A percentile compares a stretch with the other conserved stretches of the same genome.
Conservation (phyloP, 2,329 filamentous ascomycete genomes). For the Sporothrix pseudoabietina region DNA sequence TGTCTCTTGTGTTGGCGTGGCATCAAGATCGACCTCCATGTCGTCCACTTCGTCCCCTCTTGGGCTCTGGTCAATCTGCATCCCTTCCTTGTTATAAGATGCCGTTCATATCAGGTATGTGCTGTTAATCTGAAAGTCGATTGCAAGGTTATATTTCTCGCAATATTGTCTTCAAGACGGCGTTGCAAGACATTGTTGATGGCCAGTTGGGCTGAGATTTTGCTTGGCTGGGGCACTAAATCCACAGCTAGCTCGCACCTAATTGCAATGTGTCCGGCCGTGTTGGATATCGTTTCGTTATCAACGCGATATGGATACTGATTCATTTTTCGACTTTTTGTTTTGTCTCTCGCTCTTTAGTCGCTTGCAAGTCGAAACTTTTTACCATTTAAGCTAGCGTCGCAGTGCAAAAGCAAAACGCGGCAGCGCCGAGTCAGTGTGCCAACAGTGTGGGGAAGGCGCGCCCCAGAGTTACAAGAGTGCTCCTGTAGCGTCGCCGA, state of each 20-base stretch:
- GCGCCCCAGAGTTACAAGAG: background rate
- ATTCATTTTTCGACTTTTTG: background rate
- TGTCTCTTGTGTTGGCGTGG: background rate
- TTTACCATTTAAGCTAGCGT: constrained; percentile 10
- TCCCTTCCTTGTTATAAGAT: background rate
- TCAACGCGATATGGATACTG: background rate
- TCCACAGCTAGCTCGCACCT: background rate
- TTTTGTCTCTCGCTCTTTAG: no score
- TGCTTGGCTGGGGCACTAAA: background rate
- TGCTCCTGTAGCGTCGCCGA: background rate
- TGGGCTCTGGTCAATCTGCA: background rate
- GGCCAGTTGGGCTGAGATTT: background rate
- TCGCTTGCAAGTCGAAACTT: background rate
- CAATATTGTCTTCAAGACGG: background rate
- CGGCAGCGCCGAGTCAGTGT: background rate
- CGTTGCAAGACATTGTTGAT: background rate
- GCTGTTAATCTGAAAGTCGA: background rate
- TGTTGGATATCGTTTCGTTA: background rate
- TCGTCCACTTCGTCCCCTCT: background rate
- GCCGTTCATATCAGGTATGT: background rate
- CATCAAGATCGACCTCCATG: constrained; percentile 3
- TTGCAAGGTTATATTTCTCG: background rate
- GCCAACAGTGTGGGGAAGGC: constrained; percentile 10
- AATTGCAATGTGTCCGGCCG: background rate
- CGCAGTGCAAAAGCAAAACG: background rate